These are phyloP conservation scores for Aegilops tauschii DNA, from an alignment of 176 grass and related monocot genomes.

Conservation along the genomic window DNA sequence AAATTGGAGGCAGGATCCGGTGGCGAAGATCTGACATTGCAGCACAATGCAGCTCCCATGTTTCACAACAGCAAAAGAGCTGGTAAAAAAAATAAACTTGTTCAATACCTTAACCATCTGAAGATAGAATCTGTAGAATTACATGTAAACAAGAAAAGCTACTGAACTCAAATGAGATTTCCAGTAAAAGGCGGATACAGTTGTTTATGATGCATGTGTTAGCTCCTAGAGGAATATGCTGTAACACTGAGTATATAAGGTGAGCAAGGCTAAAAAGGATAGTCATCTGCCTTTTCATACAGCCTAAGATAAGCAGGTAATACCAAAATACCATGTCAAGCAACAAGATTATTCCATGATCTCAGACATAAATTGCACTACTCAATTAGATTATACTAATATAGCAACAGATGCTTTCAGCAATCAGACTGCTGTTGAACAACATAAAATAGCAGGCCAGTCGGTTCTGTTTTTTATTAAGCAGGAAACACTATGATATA, in stretches of 20 bases:
- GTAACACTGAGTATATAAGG: not conserved
- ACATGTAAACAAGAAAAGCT: slow-evolving; percentile 20
- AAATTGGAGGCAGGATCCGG: slow-evolving; percentile 85
- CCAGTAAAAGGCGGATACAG: not conserved
- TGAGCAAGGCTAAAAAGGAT: slow-evolving; percentile 8
- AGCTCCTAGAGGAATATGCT: slow-evolving; percentile 1
- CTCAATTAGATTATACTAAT: not conserved
- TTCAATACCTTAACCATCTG: slow-evolving; percentile 10
- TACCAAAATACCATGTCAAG: not conserved
- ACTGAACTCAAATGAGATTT: slow-evolving; percentile 12
- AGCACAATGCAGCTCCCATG: slow-evolving; percentile 76
- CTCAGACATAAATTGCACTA: slow-evolving; percentile 7
- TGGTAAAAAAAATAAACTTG: slow-evolving; percentile 28
- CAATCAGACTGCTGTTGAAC: slow-evolving; percentile 4
- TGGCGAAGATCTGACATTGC: slow-evolving; percentile 86
- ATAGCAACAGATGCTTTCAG: slow-evolving; percentile 22
- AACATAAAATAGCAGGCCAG: not conserved
- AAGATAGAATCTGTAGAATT: slow-evolving; percentile 23
- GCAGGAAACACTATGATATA: slow-evolving; percentile 12
- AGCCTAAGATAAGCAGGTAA: not conserved
- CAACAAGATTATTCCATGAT: slow-evolving; percentile 19
- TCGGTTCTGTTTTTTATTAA: not conserved
- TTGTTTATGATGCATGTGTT: not conserved
- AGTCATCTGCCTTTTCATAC: not conserved
- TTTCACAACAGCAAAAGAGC: slow-evolving; percentile 83